phyloP scores from a whole-genome alignment of 192 early-diverging fungal species.

The Backusella luteola region DNA sequence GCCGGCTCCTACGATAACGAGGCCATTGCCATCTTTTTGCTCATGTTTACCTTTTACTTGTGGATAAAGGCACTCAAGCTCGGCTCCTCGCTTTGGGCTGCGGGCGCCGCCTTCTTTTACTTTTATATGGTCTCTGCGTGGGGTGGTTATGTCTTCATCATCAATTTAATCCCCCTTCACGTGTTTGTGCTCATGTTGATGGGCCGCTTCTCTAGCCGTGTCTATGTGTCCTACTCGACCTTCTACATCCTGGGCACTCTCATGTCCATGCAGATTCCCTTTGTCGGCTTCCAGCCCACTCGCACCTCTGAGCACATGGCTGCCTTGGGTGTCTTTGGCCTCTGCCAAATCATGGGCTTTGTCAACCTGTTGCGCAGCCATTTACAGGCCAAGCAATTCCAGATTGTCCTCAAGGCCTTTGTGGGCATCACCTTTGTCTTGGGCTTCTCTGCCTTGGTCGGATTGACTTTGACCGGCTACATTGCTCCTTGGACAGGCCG shows the following conservation, averaged over 20 bases:
- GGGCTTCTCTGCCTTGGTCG: slow-evolving; percentile 63
- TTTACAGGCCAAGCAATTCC: slow-evolving; percentile 84
- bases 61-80: slow-evolving; percentile 97
- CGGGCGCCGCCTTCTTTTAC: slow-evolving; percentile 88
- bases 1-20: slow-evolving; percentile 99
- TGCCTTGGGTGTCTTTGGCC: slow-evolving; percentile 93
- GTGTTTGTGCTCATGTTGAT: slow-evolving; percentile 92
- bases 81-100: slow-evolving; percentile 90
- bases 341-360: slow-evolving; percentile 95
- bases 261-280: slow-evolving; percentile 98
- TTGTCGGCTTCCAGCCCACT: slow-evolving; percentile 99
- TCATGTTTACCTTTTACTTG: slow-evolving; percentile 97
- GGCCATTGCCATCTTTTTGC: slow-evolving; percentile 98
- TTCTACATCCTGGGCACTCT: slow-evolving; percentile 97
- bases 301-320: slow-evolving; percentile 99
- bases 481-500: slow-evolving; percentile 99
- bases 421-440: slow-evolving; percentile 52
- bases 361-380: slow-evolving; percentile 77
- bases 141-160: slow-evolving; percentile 99
- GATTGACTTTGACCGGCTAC: slow-evolving; percentile 76
- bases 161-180: slow-evolving; percentile 97
- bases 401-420: slow-evolving; percentile 68
- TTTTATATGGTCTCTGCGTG: slow-evolving; percentile 99
- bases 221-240: slow-evolving; percentile 98
- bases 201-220: slow-evolving; percentile 90